These are phyloP conservation scores for Phytopythium helicoides DNA, from an alignment of 352 stramenopile species.

Conservation along the genomic window DNA sequence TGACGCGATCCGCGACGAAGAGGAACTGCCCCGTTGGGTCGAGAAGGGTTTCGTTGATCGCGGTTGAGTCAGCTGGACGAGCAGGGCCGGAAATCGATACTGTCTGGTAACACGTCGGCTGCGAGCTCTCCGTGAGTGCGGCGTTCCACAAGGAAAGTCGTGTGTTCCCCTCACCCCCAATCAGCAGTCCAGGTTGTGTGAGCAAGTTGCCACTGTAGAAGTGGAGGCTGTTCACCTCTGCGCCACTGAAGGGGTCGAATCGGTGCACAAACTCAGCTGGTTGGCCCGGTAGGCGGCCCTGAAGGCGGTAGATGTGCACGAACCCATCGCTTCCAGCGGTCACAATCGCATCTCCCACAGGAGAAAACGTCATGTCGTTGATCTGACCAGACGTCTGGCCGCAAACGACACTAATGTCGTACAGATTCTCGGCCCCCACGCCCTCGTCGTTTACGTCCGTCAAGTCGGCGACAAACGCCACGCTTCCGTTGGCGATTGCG, in stretches of 20 bases:
- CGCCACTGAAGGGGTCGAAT: slow-evolving; percentile 75
- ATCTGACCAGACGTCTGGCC: slow-evolving; percentile 64
- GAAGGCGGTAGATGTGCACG: slow-evolving; percentile 77
- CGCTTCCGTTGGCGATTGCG: slow-evolving; percentile 61
- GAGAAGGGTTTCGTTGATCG: slow-evolving; percentile 61
- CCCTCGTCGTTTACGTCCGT: slow-evolving; percentile 37
- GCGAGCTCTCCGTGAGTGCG: slow-evolving; percentile 47
- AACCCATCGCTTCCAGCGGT: slow-evolving; percentile 74
- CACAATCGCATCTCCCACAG: slow-evolving; percentile 49
- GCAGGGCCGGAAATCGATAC: slow-evolving; percentile 42
- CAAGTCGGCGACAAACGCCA: slow-evolving; percentile 65
- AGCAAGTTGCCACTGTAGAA: slow-evolving; percentile 59
- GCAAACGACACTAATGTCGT: slow-evolving; percentile 69
- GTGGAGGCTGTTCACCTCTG: slow-evolving; percentile 65
- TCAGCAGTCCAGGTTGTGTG: slow-evolving; percentile 47
- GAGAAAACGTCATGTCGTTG: slow-evolving; percentile 77
- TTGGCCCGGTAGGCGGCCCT: slow-evolving; percentile 39
- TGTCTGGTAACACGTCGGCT: slow-evolving; percentile 61
- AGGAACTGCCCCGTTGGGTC: slow-evolving; percentile 72
- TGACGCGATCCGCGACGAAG: slow-evolving; percentile 70
- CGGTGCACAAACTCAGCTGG: slow-evolving; percentile 66
- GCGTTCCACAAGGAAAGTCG: slow-evolving; percentile 60
- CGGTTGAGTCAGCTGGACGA: slow-evolving; percentile 18
- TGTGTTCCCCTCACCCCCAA: slow-evolving; percentile 68
- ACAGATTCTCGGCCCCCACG: slow-evolving; percentile 50